Evolutionary conservation across 345 rosid genomes (phyloP).

Genomic region (Heritiera fomes): DNA sequence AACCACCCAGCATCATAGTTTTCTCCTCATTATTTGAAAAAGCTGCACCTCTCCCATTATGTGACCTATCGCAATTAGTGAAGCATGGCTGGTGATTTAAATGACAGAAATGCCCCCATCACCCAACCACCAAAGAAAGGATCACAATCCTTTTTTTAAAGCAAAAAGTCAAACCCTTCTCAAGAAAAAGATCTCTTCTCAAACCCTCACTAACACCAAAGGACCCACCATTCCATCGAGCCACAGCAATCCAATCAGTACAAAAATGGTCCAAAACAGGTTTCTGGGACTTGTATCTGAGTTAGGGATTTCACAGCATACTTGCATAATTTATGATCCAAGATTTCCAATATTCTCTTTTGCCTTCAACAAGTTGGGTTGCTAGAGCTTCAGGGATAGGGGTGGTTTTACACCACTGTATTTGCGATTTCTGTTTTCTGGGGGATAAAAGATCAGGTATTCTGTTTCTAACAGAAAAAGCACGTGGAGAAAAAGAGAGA

Average conservation of each 20-base stretch:
- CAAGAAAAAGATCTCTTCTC: neutral
- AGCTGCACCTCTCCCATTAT: neutral
- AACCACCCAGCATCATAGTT: neutral
- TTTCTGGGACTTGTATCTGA: neutral
- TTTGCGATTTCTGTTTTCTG: neutral
- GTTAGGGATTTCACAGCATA: neutral
- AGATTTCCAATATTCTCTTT: neutral
- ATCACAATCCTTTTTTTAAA: neutral
- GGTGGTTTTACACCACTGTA: neutral
- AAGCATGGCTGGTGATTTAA: neutral
- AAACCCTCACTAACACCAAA: neutral
- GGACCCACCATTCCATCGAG: neutral
- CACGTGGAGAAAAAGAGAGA: too few relatives aligned
- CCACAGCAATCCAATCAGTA: slow-evolving; percentile 3
- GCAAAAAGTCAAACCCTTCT: neutral
- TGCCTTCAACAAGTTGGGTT: neutral
- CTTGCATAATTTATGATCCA: neutral
- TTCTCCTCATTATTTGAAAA: neutral
- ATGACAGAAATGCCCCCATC: neutral
- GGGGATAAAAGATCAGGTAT: too few relatives aligned
- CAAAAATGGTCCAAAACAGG: slow-evolving; percentile 13
- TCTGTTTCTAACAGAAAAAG: neutral
- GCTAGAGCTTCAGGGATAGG: neutral
- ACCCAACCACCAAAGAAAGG: neutral
- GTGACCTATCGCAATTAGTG: neutral